phyloP scores from a whole-genome alignment of 768 basidiomycete genomes.

The Calvatia gigantea region DNA sequence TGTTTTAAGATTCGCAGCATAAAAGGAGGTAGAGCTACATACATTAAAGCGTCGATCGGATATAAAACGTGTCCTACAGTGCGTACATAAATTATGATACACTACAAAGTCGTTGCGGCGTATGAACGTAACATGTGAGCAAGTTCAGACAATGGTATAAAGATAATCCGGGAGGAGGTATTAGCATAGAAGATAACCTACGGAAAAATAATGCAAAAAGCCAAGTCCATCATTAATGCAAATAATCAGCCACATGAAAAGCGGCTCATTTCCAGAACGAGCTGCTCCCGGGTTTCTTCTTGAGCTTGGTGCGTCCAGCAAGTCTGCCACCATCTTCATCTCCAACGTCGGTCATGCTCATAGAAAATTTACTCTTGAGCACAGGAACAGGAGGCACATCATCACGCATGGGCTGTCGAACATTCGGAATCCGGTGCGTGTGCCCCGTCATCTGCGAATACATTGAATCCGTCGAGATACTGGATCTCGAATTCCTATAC shows the following conservation, averaged over 20 bases:
- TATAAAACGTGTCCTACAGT: neutral
- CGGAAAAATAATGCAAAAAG: neutral
- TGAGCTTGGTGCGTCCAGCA: constrained; percentile 6
- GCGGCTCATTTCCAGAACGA: constrained; percentile 26
- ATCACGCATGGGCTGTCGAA: constrained; percentile 53
- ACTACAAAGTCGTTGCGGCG: neutral
- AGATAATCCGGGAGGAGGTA: neutral
- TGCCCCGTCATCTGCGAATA: constrained; percentile 69
- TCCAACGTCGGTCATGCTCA: constrained; percentile 31
- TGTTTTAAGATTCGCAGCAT: neutral
- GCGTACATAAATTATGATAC: neutral
- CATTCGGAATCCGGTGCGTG: constrained; percentile 56
- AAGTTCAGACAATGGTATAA: neutral
- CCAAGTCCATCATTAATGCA: neutral
- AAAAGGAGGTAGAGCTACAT: neutral
- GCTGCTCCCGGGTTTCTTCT: constrained; percentile 17
- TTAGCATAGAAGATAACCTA: neutral
- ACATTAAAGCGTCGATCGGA: neutral
- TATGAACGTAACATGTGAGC: neutral
- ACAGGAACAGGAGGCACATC: constrained; percentile 13
- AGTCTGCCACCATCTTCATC: constrained; percentile 7
- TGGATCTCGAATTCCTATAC: constrained; percentile 41
- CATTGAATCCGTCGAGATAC: constrained; percentile 52
- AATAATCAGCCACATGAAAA: neutral
- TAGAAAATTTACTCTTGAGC: constrained; percentile 43